phyloP scores from a whole-genome alignment of 495 filamentous ascomycete genomes.

The Penicillium malachiteum region DNA sequence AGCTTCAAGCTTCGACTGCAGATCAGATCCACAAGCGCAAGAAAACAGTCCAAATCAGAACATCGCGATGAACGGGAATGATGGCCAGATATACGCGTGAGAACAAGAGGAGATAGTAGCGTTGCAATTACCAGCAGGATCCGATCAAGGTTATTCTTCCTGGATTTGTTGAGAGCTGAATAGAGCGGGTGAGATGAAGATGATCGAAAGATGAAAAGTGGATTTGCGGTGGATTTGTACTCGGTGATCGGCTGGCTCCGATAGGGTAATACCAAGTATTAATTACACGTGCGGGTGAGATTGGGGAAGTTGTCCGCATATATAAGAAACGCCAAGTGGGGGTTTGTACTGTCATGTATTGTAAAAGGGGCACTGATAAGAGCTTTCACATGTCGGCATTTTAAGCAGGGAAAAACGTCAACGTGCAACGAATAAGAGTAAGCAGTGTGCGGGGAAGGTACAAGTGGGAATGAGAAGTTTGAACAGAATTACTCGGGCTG shows the following conservation, averaged over 20 bases:
- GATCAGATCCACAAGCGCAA: too few species aligned
- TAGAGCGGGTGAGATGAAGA: not conserved
- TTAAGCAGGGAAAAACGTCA: not conserved
- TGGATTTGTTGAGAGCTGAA: constrained; percentile 6
- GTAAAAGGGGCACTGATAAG: constrained; percentile 6
- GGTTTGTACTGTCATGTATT: not conserved
- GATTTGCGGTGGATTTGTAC: constrained; percentile 2
- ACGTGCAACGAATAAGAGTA: too few species aligned
- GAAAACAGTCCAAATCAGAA: too few species aligned
- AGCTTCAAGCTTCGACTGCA: too few species aligned
- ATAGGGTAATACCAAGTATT: not conserved
- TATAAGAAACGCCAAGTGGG: not conserved
- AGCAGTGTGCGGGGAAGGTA: not conserved
- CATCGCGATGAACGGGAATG: too few species aligned
- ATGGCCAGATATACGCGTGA: too few species aligned
- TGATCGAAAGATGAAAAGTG: not conserved
- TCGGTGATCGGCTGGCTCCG: constrained; percentile 31
- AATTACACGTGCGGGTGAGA: constrained; percentile 1
- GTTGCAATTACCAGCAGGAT: too few species aligned
- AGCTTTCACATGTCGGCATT: not conserved
- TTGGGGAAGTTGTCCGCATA: not conserved
- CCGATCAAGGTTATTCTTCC: constrained; percentile 13
- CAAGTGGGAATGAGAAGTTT: too few species aligned
- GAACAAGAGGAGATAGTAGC: too few species aligned
- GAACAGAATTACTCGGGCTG: too few species aligned